phyloP scores from a whole-genome alignment of 345 rosid genomes.

The Mercurialis annua region DNA sequence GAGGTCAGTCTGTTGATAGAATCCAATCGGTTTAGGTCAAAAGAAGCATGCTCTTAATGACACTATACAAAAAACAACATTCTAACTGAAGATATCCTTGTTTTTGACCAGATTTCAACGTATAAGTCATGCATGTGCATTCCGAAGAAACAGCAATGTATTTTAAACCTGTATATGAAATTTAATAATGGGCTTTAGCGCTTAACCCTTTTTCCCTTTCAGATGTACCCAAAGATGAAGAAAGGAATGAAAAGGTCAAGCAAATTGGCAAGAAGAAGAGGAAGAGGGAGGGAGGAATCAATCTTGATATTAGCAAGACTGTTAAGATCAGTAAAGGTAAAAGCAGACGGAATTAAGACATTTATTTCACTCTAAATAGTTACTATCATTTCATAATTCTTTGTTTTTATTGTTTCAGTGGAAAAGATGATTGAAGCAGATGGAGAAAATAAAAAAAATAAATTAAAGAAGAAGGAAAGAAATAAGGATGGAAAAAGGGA shows the following conservation, averaged over 20 bases:
- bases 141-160: background rate
- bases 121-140: background rate
- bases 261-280: slow-evolving; percentile 26
- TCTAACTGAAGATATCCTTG: slow-evolving; percentile 1
- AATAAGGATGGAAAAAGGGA: too few relatives aligned
- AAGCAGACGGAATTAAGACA: background rate
- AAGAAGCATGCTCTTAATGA: background rate
- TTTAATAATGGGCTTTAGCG: slow-evolving; percentile 3
- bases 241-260: slow-evolving; percentile 10
- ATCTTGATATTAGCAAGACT: background rate
- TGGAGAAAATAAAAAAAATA: too few relatives aligned
- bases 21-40: background rate
- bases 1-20: background rate
- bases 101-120: background rate
- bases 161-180: background rate
- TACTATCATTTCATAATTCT: too few relatives aligned
- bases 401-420: too few relatives aligned
- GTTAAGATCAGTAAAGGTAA: slow-evolving; percentile 14
- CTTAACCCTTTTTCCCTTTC: slow-evolving; percentile 11
- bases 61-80: background rate
- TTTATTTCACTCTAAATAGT: background rate
- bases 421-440: too few relatives aligned
- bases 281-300: slow-evolving; percentile 18
- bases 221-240: slow-evolving; percentile 23
- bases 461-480: too few relatives aligned